Percentiles rank a stretch among this genome's conserved stretches.
These are phyloP conservation scores for Daldinia bambusicola DNA, from an alignment of 495 filamentous ascomycete genomes.

Conservation along the genomic window DNA sequence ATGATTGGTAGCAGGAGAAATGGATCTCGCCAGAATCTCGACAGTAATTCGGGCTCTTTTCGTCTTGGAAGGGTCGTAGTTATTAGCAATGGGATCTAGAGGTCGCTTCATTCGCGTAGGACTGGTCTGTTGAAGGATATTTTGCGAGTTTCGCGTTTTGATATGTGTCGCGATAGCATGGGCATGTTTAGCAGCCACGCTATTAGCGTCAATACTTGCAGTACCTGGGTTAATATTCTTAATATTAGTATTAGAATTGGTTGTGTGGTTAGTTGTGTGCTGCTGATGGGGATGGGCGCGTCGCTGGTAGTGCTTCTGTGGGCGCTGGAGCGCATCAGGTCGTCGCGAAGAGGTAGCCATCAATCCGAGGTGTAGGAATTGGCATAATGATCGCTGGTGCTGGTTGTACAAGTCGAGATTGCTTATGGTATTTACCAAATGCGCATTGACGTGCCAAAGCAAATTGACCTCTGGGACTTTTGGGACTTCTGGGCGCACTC, in stretches of 20 bases:
- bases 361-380: conserved; percentile 34
- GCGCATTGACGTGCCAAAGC: conserved; percentile 31
- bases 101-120: conserved; percentile 49
- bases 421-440: conserved; percentile 33
- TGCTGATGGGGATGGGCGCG: conserved; percentile 41
- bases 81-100: conserved; percentile 46
- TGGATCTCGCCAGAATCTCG: conserved; percentile 51
- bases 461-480: background rate
- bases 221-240: conserved; percentile 9
- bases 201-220: conserved; percentile 29
- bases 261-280: conserved; percentile 20
- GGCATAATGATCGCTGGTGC: conserved; percentile 45
- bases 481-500: conserved; percentile 8
- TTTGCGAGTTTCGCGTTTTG: conserved; percentile 43
- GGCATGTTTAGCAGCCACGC: conserved; percentile 35
- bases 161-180: conserved; percentile 40
- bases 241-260: conserved; percentile 4
- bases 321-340: conserved; percentile 51
- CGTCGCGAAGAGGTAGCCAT: conserved; percentile 53
- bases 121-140: conserved; percentile 37
- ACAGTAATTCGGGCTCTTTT: conserved; percentile 53
- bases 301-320: conserved; percentile 34
- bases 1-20: conserved; percentile 36
- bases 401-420: conserved; percentile 45
- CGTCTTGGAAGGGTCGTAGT: conserved; percentile 49